Evolutionary conservation across 2,329 filamentous ascomycete genomes (phyloP), one percentile per base, ranked within the genome.

Genomic region (Chaetothyriales sp.): DNA sequence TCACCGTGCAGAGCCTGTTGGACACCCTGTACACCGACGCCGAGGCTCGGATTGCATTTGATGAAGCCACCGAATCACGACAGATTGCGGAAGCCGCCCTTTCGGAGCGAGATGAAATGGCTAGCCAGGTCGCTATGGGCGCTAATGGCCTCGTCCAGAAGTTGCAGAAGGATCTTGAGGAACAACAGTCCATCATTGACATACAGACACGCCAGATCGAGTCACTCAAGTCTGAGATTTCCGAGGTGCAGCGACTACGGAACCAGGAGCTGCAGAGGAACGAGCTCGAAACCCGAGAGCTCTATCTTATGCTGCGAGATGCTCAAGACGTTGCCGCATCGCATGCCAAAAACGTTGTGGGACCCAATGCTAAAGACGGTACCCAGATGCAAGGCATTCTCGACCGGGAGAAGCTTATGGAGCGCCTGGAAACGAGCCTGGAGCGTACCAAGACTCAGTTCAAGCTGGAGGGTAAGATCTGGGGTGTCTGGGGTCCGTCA

Each of bases 251-350:
- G 66, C 81, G 86, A 12, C 71, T 95, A 55, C 79, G 90, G 54
- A 84, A 86, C 18, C 89, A 93, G 66, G 90, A 96, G 65, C 77
- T 93, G 36, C 92, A 96, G 68, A 79, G 92, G 49, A 94, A 95
- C 62, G 92, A 98, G 68, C 73, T 98, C 26, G 92, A 98, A 69
- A 96, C 90, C 1, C 78, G 92, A 70, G 92, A 98, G 68, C 72
- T 98, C 19, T 98, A 96, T 67, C 83, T 98, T 51, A 98, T 98
- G 92, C 82, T 98, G 57, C 81, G 90, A 54, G 92, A 98, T 68
- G 90, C 92, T 39, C 90, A 96, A 68, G 90, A 98, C 62, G 87
- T 95, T 58, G 90, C 90, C 45, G 89, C 88, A 20, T 88, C 90
- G 2, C 86, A 86, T 61, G 85, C 87, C n/a, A 75, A 79, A 63